Evolutionary conservation across 1,284 basidiomycete species (phyloP).

Genomic region (Boletus sp.): DNA sequence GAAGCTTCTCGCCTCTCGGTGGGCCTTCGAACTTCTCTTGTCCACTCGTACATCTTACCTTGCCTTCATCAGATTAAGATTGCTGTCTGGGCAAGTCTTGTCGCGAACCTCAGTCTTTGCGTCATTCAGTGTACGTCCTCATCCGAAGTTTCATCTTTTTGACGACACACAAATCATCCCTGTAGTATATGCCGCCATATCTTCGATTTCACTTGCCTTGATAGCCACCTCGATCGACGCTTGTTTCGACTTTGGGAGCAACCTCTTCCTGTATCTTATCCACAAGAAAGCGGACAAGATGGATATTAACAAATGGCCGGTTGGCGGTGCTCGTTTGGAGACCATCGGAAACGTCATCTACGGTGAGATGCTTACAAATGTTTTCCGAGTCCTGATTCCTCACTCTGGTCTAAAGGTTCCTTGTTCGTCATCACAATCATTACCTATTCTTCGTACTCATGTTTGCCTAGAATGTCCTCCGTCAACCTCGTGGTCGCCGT

Average conservation of each 20-base stretch:
- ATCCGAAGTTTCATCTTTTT: background rate
- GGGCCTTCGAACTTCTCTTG: slow-evolving; percentile 32
- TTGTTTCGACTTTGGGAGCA: slow-evolving; percentile 91
- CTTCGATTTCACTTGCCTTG: slow-evolving; percentile 83
- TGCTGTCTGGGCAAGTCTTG: slow-evolving; percentile 83
- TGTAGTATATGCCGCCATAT: slow-evolving; percentile 85
- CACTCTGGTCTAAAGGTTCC: slow-evolving; percentile 53
- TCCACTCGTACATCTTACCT: slow-evolving; percentile 18
- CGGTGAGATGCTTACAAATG: slow-evolving; percentile 49
- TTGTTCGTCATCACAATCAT: slow-evolving; percentile 50
- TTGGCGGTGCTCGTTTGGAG: slow-evolving; percentile 88
- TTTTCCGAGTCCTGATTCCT: slow-evolving; percentile 1
- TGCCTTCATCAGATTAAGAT: slow-evolving; percentile 72
- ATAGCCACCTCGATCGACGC: slow-evolving; percentile 91
- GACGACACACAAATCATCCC: background rate
- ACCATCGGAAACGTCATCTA: slow-evolving; percentile 93
- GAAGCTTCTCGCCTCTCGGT: slow-evolving; percentile 68
- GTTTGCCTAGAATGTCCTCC: slow-evolving; percentile 69
- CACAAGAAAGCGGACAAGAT: slow-evolving; percentile 76
- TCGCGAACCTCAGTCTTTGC: slow-evolving; percentile 74
- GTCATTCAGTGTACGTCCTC: slow-evolving; percentile 62
- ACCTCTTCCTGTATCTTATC: slow-evolving; percentile 82
- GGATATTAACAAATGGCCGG: slow-evolving; percentile 88
- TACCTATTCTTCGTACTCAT: slow-evolving; percentile 8
- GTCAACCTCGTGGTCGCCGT: slow-evolving; percentile 88